phyloP scores from a whole-genome alignment of 2,329 filamentous ascomycete genomes.

The Thyridium curvatum region DNA sequence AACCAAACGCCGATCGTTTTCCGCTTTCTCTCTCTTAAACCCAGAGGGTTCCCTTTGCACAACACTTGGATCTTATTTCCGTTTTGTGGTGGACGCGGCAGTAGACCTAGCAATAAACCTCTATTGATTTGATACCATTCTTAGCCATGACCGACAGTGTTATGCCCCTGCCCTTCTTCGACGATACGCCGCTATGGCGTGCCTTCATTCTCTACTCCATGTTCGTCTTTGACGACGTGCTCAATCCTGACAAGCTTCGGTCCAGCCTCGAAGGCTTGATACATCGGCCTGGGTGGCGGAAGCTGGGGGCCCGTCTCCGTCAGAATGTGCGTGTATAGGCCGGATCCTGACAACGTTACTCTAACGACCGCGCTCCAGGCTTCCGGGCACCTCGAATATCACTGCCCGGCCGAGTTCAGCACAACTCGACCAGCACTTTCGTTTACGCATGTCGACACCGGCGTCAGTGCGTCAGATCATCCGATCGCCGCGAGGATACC shows the following conservation, averaged over 20 bases:
- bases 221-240: constrained; percentile 37
- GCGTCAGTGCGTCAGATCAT: constrained; percentile 25
- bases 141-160: no score
- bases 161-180: constrained; percentile 23
- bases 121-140: no score
- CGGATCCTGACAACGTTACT: no score
- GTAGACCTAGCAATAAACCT: no score
- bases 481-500: constrained; percentile 25
- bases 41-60: no score
- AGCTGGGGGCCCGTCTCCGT: constrained; percentile 37
- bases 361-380: no score
- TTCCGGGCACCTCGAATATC: constrained; percentile 12
- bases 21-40: no score
- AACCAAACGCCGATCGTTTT: no score
- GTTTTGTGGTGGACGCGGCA: no score
- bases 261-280: constrained; percentile 28
- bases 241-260: constrained; percentile 32
- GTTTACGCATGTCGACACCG: constrained; percentile 25
- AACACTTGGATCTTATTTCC: no score
- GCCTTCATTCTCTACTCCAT: constrained; percentile 22
- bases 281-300: constrained; percentile 36
- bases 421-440: constrained; percentile 24
- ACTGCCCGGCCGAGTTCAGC: constrained; percentile 29
- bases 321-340: constrained; percentile 12
- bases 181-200: constrained; percentile 13